Base-by-base conservation (phyloP, 345 rosid genomes). In the Brassica cretica region DNA sequence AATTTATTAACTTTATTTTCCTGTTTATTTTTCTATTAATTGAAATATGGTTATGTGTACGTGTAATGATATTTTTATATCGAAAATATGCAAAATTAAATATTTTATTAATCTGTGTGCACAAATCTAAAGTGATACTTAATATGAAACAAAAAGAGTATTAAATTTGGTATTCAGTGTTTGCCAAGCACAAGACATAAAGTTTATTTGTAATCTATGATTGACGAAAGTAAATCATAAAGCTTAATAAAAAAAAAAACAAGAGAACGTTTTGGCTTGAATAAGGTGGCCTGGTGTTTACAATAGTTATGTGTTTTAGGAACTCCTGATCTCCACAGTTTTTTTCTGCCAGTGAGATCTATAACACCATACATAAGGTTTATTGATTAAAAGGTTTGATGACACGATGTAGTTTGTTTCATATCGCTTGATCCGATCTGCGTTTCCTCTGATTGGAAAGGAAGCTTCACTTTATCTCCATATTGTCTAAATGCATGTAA, bases 401-500 rank as follows among this genome's bases (percentile, higher is more conserved):
- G 39, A 29, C 39, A 62, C 66, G 39, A 8, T 29, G 15, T 60
- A 3, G 64, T 60, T 60, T 32, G 37, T 6, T 32, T 32, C 37
- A 32, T 32, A 32, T 5, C 12, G 15, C 64, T 30, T 29, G 32
- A 58, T 75, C 65, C 14, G 3, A 51, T 51, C 16, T 63, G 44
- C 21, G 33, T 41, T 32, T 64, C 27, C 6, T 35, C 16, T 55
- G 63, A 35, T 76, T 32, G 25, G 24, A 64, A 77, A 71, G 77
- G 77, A 78, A 72, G 74, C 77, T 72, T 78, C 81, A 18, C 55
- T 59, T 30, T 7, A 49, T 19, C 33, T 58, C 8, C 58, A 66
- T 21, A 30, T 46, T 11, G 77, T 72, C 82, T 33, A 58, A 73
- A 67, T 79, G 70, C 82, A 79, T 73, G 78, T 74, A 73, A 67